phyloP scores from a whole-genome alignment of 495 filamentous ascomycete species.

The Aspergillus sclerotioniger region DNA sequence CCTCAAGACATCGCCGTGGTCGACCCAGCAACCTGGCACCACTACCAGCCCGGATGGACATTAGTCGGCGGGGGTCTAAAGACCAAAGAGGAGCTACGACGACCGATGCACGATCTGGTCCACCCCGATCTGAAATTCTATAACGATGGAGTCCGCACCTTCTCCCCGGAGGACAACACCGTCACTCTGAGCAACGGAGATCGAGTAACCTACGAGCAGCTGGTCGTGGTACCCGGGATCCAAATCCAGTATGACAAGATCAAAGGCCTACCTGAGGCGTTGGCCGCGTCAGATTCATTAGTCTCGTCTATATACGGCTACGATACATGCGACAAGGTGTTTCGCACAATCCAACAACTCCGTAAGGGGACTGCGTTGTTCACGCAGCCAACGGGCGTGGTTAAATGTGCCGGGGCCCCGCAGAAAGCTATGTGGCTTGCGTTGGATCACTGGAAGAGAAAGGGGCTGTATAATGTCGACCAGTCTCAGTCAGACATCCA shows the following conservation, averaged over 20 bases:
- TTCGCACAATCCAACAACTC: conserved; percentile 52
- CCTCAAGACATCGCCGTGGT: conserved; percentile 65
- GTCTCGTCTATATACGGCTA: conserved; percentile 68
- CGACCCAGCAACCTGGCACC: conserved; percentile 62
- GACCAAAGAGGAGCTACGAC: conserved; percentile 51
- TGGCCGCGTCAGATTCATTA: conserved; percentile 50
- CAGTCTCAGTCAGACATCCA: conserved; percentile 48
- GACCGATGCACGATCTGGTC: conserved; percentile 50
- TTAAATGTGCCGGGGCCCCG: conserved; percentile 70
- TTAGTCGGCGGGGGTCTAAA: conserved; percentile 66
- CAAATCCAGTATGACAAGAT: conserved; percentile 53
- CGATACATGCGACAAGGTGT: conserved; percentile 58
- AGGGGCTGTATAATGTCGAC: conserved; percentile 53
- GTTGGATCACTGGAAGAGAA: conserved; percentile 60
- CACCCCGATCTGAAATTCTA: conserved; percentile 64
- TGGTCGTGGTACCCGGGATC: conserved; percentile 64
- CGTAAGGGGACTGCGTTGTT: conserved; percentile 61
- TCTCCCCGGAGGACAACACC: conserved; percentile 56
- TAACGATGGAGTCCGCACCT: conserved; percentile 48
- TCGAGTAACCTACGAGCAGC: conserved; percentile 60
- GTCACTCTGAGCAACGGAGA: conserved; percentile 58
- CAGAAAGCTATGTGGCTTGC: conserved; percentile 74
- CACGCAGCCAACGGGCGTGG: conserved; percentile 62
- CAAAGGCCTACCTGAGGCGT: conserved; percentile 59
- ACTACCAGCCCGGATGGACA: conserved; percentile 73